These are phyloP conservation scores for Leucosporidium yakuticum DNA, from an alignment of 768 basidiomycete genomes.

Conservation along the genomic window DNA sequence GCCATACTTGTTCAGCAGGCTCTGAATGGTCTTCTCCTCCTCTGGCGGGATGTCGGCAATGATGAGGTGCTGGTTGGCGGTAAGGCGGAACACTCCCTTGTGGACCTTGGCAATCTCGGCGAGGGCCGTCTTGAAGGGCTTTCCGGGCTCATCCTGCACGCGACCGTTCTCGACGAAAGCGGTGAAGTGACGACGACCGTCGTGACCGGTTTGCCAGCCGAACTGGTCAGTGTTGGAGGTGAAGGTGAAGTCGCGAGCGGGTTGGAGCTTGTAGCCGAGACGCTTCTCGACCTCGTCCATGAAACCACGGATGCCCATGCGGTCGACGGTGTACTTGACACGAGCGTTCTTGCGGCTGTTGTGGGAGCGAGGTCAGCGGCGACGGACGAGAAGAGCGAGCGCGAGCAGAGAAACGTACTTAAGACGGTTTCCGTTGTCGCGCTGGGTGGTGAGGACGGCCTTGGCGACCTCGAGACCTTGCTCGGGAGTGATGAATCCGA, in stretches of 20 bases:
- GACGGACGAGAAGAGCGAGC: neutral
- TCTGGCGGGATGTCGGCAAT: constrained; percentile 71
- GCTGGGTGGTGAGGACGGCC: constrained; percentile 84
- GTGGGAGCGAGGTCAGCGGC: neutral
- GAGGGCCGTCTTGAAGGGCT: constrained; percentile 86
- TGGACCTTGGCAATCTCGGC: constrained; percentile 88
- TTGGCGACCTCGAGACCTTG: constrained; percentile 83
- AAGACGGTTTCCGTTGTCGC: constrained; percentile 89
- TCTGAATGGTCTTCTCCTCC: constrained; percentile 71
- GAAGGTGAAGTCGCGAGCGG: constrained; percentile 71
- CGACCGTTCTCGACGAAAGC: constrained; percentile 96
- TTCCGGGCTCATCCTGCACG: constrained; percentile 84
- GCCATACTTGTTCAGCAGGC: constrained; percentile 72
- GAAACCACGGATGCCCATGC: constrained; percentile 82
- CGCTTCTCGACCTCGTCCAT: constrained; percentile 82
- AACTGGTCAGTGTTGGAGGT: constrained; percentile 87
- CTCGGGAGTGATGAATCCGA: constrained; percentile 87
- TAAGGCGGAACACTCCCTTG: constrained; percentile 88
- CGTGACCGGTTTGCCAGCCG: constrained; percentile 82
- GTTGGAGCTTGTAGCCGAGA: constrained; percentile 68
- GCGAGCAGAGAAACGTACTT: constrained; percentile 58
- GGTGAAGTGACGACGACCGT: constrained; percentile 85
- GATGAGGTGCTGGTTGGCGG: constrained; percentile 89
- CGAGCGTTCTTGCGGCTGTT: constrained; percentile 44
- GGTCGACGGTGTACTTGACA: constrained; percentile 83